Evolutionary conservation across 352 stramenopile genomes (phyloP).

Genomic region (Globisporangium lucens): DNA sequence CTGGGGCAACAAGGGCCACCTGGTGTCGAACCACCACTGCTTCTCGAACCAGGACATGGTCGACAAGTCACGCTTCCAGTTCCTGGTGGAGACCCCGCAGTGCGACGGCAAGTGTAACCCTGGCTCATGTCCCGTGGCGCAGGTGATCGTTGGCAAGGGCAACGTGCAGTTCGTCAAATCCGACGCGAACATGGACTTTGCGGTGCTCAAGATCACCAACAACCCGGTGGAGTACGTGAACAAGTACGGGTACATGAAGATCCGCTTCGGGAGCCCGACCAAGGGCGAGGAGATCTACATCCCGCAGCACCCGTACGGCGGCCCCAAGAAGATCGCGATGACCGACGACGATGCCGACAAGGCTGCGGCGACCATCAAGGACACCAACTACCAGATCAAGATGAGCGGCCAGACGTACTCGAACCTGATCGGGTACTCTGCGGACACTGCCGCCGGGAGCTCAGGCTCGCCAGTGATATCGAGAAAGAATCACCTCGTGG

Average conservation of each 20-base stretch:
- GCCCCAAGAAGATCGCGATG: constrained; percentile 61
- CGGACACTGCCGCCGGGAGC: constrained; percentile 34
- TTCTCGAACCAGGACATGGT: constrained; percentile 33
- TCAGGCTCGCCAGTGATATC: constrained; percentile 33
- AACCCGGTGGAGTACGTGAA: constrained; percentile 32
- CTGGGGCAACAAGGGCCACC: constrained; percentile 29
- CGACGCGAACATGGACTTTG: constrained; percentile 48
- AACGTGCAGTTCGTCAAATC: constrained; percentile 58
- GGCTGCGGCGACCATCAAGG: constrained; percentile 30
- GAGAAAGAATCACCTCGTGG: constrained; percentile 21
- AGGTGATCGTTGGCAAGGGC: constrained; percentile 32
- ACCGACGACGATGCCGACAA: constrained; percentile 39
- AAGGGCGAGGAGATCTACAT: constrained; percentile 68
- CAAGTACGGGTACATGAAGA: constrained; percentile 60
- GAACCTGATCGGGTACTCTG: constrained; percentile 28
- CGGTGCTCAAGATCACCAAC: constrained; percentile 47
- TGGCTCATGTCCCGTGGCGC: constrained; percentile 26
- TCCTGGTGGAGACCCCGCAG: constrained; percentile 15
- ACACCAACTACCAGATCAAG: constrained; percentile 29
- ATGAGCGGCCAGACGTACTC: constrained; percentile 26
- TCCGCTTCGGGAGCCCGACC: constrained; percentile 42
- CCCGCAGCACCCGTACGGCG: constrained; percentile 59
- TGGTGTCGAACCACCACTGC: constrained; percentile 40
- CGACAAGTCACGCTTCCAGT: constrained; percentile 34
- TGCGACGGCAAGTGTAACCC: constrained; percentile 30